These are phyloP conservation scores for Priceomyces medius DNA, from an alignment of 805 yeast species.

Conservation along the genomic window DNA sequence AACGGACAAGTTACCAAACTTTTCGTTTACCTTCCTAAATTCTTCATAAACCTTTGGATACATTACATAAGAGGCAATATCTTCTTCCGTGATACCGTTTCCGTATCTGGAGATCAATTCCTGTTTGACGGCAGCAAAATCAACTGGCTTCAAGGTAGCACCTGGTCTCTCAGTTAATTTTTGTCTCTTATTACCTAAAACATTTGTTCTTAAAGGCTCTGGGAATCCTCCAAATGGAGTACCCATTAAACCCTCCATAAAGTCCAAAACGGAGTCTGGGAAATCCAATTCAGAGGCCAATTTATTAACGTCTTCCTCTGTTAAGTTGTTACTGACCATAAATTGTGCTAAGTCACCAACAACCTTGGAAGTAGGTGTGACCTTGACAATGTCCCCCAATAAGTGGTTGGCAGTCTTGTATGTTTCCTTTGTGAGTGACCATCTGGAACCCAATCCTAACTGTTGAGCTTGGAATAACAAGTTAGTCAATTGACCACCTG, in stretches of 20 bases:
- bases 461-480: conserved; percentile 98
- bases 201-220: conserved; percentile 92
- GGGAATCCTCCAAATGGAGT: conserved; percentile 99
- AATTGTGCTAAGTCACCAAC: conserved; percentile 99
- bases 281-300: conserved; percentile 90
- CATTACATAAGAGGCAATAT: conserved; percentile 95
- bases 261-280: conserved; percentile 98
- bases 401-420: conserved; percentile 87
- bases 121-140: conserved; percentile 66
- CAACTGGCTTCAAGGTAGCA: conserved; percentile 79
- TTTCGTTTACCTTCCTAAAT: conserved; percentile 68
- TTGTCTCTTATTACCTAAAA: conserved; percentile 88
- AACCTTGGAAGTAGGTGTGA: conserved; percentile 99
- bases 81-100: conserved; percentile 68
- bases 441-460: conserved; percentile 94
- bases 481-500: conserved; percentile 99
- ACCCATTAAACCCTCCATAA: conserved; percentile 99
- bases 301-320: conserved; percentile 79
- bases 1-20: conserved; percentile 90
- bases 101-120: conserved; percentile 80
- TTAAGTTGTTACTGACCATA: conserved; percentile 93
- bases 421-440: conserved; percentile 94
- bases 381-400: conserved; percentile 96
- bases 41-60: conserved; percentile 96
- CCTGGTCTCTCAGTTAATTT: conserved; percentile 92